Evolutionary conservation across 805 yeast species (phyloP).

Genomic region (Kuraishia piskuri): DNA sequence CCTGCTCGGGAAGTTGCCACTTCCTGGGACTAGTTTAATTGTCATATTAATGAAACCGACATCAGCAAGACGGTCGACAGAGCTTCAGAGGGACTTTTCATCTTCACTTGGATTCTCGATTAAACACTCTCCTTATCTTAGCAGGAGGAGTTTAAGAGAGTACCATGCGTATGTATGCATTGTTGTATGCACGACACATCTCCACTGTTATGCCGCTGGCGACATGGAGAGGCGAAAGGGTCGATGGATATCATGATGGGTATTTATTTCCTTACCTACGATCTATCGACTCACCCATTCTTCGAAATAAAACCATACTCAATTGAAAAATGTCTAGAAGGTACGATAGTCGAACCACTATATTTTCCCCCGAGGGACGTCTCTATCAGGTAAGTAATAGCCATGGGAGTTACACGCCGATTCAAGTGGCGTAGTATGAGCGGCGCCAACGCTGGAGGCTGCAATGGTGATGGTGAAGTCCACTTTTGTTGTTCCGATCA

Average conservation of each 20-base stretch:
- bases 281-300: neutral
- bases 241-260: neutral
- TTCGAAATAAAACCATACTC: neutral
- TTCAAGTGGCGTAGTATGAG: neutral
- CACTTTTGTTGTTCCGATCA: neutral
- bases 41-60: neutral
- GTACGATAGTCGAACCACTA: conserved; percentile 98
- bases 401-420: neutral
- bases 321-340: conserved; percentile 68
- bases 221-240: neutral
- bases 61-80: neutral
- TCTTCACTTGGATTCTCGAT: neutral
- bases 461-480: neutral
- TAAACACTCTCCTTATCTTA: neutral
- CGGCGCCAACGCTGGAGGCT: neutral
- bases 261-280: neutral
- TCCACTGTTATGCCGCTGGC: neutral
- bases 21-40: neutral
- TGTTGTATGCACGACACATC: neutral
- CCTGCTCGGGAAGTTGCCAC: neutral
- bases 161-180: neutral
- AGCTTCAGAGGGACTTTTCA: neutral
- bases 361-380: conserved; percentile 98
- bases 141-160: neutral
- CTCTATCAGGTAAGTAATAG: conserved; percentile 67